A percentile compares a stretch with the other conserved stretches of the same genome.
Conservation (phyloP, 140 eudicot species). For the Erigeron philadelphicus region DNA sequence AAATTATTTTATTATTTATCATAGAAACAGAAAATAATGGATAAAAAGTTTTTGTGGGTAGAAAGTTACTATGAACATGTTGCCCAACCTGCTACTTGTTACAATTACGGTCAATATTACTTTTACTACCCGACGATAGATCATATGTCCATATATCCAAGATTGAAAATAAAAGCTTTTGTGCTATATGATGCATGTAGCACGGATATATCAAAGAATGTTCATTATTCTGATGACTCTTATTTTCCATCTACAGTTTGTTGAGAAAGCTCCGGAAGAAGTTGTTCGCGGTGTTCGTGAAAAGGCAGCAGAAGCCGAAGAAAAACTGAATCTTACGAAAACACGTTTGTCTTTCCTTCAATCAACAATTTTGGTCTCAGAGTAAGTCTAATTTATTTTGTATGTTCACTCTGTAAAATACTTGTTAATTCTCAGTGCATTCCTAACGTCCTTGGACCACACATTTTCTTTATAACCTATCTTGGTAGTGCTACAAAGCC, state of each 20-base stretch:
- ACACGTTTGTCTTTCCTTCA: slow-evolving; percentile 69
- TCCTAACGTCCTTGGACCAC: neutral
- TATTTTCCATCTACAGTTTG: slow-evolving; percentile 49
- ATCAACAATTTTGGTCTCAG: slow-evolving; percentile 52
- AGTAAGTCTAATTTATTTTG: slow-evolving; percentile 9
- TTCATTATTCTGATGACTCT: neutral
- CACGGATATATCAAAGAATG: neutral
- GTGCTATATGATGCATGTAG: neutral
- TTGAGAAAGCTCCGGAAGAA: slow-evolving; percentile 89
- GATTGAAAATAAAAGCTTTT: neutral
- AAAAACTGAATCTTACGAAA: slow-evolving; percentile 70
- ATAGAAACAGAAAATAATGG: too few species aligned
- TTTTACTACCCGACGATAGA: neutral
- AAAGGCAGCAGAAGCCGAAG: slow-evolving; percentile 81
- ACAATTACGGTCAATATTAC: neutral
- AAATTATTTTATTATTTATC: too few species aligned
- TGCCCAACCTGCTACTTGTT: neutral
- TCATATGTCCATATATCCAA: neutral
- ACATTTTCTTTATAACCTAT: neutral
- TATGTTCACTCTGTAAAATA: neutral
- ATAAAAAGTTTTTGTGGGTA: too few species aligned
- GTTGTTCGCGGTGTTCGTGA: slow-evolving; percentile 79
- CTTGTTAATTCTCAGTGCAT: neutral
- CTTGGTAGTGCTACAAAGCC: neutral
- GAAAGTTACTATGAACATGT: neutral